These are phyloP conservation scores for Plasmodium yoelii DNA, from an alignment of 169 alveolate genomes.

Conservation along the genomic window DNA sequence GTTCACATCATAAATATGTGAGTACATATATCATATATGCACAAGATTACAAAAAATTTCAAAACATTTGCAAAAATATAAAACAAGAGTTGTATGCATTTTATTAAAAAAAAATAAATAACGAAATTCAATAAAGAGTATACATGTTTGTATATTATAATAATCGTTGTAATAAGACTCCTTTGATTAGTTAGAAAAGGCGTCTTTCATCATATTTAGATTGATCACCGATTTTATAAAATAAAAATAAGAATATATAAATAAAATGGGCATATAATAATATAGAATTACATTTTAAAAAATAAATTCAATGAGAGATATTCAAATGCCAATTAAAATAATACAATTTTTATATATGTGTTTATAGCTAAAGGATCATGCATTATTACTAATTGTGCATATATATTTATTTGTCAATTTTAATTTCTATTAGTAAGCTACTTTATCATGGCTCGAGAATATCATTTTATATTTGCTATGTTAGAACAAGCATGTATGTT, in stretches of 20 bases:
- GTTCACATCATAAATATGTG: background rate
- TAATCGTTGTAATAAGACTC: too few relatives aligned
- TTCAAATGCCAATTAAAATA: background rate
- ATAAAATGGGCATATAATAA: slow-evolving; percentile 1
- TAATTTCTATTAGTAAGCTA: too few relatives aligned
- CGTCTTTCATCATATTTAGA: slow-evolving; percentile 18
- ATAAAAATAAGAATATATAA: slow-evolving; percentile 8
- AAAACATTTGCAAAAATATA: slow-evolving; percentile 11
- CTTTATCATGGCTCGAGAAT: too few relatives aligned
- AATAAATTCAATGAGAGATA: slow-evolving; percentile 5
- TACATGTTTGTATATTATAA: too few relatives aligned
- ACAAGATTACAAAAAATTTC: background rate
- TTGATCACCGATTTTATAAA: slow-evolving; percentile 2
- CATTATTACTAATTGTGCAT: too few relatives aligned
- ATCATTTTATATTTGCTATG: too few relatives aligned
- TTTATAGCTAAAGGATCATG: too few relatives aligned
- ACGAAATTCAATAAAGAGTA: too few relatives aligned
- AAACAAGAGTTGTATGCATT: slow-evolving; percentile 3
- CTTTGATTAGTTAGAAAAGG: too few relatives aligned
- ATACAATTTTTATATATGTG: too few relatives aligned
- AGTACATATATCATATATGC: slow-evolving; percentile 8
- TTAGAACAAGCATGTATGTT: too few relatives aligned
- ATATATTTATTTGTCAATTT: too few relatives aligned
- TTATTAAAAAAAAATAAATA: slow-evolving; percentile 8
- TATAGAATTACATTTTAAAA: background rate